Evolutionary conservation across 805 yeast species (phyloP).

Genomic region (Barnettozyma wickerhamii): DNA sequence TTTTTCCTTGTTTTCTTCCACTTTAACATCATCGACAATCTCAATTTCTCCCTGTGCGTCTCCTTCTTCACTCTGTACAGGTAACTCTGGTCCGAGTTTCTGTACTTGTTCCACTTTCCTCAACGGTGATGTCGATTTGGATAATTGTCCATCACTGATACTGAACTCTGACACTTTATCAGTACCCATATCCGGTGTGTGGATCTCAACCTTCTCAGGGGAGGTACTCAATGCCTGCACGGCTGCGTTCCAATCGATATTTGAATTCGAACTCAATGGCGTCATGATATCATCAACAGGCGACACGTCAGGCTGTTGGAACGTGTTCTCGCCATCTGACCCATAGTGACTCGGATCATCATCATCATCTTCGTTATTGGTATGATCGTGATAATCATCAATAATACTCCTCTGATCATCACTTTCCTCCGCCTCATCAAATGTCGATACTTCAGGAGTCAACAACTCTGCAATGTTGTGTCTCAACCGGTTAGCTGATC

Average conservation of each 20-base stretch:
- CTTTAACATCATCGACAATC: not conserved
- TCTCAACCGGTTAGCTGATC: conserved; percentile 34
- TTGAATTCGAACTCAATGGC: conserved; percentile 10
- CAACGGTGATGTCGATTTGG: not conserved
- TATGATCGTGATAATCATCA: not conserved
- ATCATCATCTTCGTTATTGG: not conserved
- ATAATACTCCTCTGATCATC: not conserved
- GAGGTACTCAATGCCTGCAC: conserved; percentile 15
- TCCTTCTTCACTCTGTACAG: too few relatives aligned
- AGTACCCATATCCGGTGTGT: conserved; percentile 5
- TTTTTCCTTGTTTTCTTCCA: not conserved
- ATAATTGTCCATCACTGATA: not conserved
- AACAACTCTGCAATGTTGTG: not conserved
- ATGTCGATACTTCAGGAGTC: not conserved
- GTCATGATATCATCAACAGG: conserved; percentile 3
- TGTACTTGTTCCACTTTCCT: not conserved
- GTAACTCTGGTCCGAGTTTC: too few relatives aligned
- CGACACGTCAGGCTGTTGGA: not conserved
- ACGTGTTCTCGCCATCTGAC: not conserved
- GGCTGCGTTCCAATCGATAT: conserved; percentile 24
- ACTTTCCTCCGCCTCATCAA: not conserved
- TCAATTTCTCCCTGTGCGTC: too few relatives aligned
- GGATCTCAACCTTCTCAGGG: conserved; percentile 3
- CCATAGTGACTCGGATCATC: not conserved
- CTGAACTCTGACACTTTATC: not conserved